A percentile compares a stretch with the other conserved stretches of the same genome.
These are phyloP conservation scores for Yamadazyma takamatsuzukensis DNA, from an alignment of 805 yeast species.

Conservation along the genomic window DNA sequence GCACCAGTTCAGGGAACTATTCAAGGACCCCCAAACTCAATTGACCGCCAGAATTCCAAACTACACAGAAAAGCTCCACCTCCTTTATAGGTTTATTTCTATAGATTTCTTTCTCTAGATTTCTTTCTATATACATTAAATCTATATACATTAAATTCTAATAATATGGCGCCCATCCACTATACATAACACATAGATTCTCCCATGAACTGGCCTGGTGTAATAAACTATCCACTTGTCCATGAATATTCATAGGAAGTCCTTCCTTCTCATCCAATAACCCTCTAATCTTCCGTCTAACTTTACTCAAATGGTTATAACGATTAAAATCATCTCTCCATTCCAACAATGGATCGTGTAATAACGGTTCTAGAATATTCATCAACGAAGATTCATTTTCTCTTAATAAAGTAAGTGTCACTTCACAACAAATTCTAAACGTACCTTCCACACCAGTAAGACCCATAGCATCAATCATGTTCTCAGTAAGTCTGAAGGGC, in stretches of 20 bases:
- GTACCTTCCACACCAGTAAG: constrained; percentile 85
- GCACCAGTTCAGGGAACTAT: too few relatives aligned
- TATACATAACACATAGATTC: constrained; percentile 79
- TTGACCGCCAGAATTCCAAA: too few relatives aligned
- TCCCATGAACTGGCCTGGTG: constrained; percentile 74
- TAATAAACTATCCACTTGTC: constrained; percentile 86
- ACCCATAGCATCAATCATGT: constrained; percentile 91
- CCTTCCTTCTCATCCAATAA: constrained; percentile 75
- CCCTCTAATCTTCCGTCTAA: constrained; percentile 81
- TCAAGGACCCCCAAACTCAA: too few relatives aligned
- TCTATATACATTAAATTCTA: constrained; percentile 9
- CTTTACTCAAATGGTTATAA: constrained; percentile 64
- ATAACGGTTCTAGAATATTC: constrained; percentile 87
- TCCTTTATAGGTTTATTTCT: constrained; percentile 4
- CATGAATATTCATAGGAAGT: constrained; percentile 82
- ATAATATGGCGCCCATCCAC: constrained; percentile 72
- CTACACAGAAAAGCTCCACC: constrained; percentile 18
- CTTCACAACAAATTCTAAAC: constrained; percentile 81
- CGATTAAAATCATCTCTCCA: constrained; percentile 58
- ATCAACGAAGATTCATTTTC: constrained; percentile 78
- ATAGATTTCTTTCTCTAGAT: background rate
- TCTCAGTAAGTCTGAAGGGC: constrained; percentile 88
- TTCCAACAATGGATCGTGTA: constrained; percentile 88
- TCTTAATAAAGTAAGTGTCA: constrained; percentile 68
- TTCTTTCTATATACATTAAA: background rate